Evolutionary conservation across 1,139 yeast genomes (phyloP).

Genomic region (Candida sojae): DNA sequence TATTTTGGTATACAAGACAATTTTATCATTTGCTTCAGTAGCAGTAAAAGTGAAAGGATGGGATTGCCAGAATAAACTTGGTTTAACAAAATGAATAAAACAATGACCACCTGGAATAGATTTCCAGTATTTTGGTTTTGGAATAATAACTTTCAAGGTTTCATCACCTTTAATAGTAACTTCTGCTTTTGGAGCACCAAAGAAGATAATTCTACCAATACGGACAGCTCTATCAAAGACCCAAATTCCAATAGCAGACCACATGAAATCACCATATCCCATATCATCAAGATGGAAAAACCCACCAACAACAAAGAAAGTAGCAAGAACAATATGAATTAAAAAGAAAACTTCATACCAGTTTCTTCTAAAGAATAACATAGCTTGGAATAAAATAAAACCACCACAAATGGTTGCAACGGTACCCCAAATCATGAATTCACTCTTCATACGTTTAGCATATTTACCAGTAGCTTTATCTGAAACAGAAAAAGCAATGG

Average conservation of each 20-base stretch:
- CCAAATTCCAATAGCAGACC: constrained; percentile 44
- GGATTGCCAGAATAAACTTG: constrained; percentile 42
- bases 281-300: constrained; percentile 36
- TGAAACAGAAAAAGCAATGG: constrained; percentile 21
- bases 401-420: constrained; percentile 34
- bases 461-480: constrained; percentile 16
- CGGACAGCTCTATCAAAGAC: constrained; percentile 39
- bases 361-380: constrained; percentile 35
- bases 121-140: constrained; percentile 39
- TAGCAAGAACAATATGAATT: constrained; percentile 39
- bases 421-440: constrained; percentile 51
- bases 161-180: constrained; percentile 37
- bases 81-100: constrained; percentile 46
- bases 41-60: constrained; percentile 33
- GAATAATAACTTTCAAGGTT: constrained; percentile 39
- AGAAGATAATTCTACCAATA: constrained; percentile 26
- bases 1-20: constrained; percentile 30
- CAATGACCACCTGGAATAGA: constrained; percentile 51
- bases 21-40: constrained; percentile 21
- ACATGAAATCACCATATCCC: constrained; percentile 38
- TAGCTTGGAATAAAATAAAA: constrained; percentile 34
- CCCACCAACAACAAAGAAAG: constrained; percentile 36
- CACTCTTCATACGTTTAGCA: constrained; percentile 13
- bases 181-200: constrained; percentile 38
- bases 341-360: constrained; percentile 43